Evolutionary conservation across 805 yeast species (phyloP).

Genomic region (Kodamaea restingae): DNA sequence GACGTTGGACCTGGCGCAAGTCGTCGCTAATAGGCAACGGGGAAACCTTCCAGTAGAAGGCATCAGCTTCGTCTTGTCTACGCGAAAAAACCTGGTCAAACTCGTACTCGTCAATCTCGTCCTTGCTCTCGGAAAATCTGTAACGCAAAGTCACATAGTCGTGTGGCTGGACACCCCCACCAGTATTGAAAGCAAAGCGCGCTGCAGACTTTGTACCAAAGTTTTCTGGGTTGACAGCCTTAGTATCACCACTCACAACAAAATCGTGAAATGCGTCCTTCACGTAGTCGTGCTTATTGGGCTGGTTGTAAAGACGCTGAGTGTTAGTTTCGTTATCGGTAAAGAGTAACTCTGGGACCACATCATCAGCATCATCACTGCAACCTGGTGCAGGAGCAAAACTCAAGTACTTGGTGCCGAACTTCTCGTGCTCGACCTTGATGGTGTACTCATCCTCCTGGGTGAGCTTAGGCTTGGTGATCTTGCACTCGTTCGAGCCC

Average conservation of each 20-base stretch:
- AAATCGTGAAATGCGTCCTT: constrained; percentile 92
- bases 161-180: constrained; percentile 78
- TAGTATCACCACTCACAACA: constrained; percentile 56
- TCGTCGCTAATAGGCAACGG: constrained; percentile 82
- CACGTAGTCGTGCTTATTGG: constrained; percentile 56
- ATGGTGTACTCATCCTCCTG: constrained; percentile 45
- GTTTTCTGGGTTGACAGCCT: constrained; percentile 64
- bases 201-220: constrained; percentile 84
- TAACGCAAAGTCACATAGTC: constrained; percentile 84
- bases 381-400: constrained; percentile 82
- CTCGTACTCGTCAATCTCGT: constrained; percentile 64
- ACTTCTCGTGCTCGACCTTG: constrained; percentile 60
- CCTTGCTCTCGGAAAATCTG: constrained; percentile 47
- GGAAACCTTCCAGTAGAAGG: constrained; percentile 82
- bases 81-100: constrained; percentile 66
- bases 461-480: constrained; percentile 47
- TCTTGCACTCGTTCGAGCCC: constrained; percentile 54
- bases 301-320: constrained; percentile 58
- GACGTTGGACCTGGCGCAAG: constrained; percentile 79
- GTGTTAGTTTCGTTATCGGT: constrained; percentile 89
- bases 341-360: constrained; percentile 72
- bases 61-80: constrained; percentile 86
- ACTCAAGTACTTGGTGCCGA: constrained; percentile 57
- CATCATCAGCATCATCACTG: constrained; percentile 54
- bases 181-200: constrained; percentile 72